phyloP scores from a whole-genome alignment of 345 rosid genomes.

The Bruguiera sexangula region DNA sequence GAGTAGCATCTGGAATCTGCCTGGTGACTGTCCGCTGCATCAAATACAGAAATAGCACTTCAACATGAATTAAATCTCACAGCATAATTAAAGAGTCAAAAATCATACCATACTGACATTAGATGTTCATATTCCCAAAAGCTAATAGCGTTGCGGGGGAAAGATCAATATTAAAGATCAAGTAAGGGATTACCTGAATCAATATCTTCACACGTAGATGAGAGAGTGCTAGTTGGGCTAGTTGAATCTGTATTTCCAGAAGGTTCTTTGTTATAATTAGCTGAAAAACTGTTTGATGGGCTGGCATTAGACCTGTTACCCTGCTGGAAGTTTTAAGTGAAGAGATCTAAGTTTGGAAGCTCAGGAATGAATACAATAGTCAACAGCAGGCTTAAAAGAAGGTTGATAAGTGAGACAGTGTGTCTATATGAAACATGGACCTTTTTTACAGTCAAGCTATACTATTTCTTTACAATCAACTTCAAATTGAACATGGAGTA shows the following conservation, averaged over 20 bases:
- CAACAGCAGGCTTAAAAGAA: background rate
- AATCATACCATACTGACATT: slow-evolving; percentile 11
- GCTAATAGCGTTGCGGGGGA: no score
- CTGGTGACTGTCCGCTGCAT: slow-evolving; percentile 69
- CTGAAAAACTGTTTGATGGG: slow-evolving; percentile 36
- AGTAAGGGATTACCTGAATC: slow-evolving; percentile 61
- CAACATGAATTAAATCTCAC: no score
- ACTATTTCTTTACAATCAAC: background rate
- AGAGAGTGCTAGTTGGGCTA: slow-evolving; percentile 75
- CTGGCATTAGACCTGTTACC: slow-evolving; percentile 54
- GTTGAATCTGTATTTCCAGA: slow-evolving; percentile 68
- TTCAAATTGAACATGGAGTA: background rate
- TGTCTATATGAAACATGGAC: background rate
- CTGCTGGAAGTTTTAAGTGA: slow-evolving; percentile 24
- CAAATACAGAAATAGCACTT: slow-evolving; percentile 8
- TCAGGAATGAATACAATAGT: background rate
- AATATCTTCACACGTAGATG: slow-evolving; percentile 76
- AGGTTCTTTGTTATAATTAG: slow-evolving; percentile 34
- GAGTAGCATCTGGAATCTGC: slow-evolving; percentile 36
- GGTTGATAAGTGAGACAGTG: no score
- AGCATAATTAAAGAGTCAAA: slow-evolving; percentile 5
- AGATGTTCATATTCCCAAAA: background rate
- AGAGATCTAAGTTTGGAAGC: background rate
- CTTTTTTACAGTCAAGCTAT: background rate
- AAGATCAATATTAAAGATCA: slow-evolving; percentile 5